phyloP scores from a whole-genome alignment of 2,329 filamentous ascomycete genomes.

The Claviceps monticola region DNA sequence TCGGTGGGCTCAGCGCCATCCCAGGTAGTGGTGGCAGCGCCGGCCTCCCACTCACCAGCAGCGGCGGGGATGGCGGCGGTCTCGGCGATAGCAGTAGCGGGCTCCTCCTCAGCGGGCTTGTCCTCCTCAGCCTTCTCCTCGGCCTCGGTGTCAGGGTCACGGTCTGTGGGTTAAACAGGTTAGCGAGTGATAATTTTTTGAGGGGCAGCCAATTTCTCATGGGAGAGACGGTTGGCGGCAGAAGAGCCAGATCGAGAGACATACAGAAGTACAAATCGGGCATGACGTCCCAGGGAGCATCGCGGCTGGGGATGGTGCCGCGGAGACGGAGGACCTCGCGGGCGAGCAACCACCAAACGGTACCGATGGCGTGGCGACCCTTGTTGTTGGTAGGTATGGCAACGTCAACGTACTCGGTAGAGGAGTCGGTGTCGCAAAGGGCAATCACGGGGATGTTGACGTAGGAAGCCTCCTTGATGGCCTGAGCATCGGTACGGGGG shows the following conservation, averaged over 20 bases:
- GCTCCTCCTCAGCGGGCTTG: constrained; percentile 72
- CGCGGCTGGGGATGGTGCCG: constrained; percentile 89
- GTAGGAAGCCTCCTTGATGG: constrained; percentile 99
- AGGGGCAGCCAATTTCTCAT: not conserved
- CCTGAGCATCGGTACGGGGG: constrained; percentile 98
- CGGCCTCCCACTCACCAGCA: constrained; percentile 73
- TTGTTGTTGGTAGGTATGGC: constrained; percentile 99
- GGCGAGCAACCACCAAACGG: constrained; percentile 98
- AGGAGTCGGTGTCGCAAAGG: constrained; percentile 97
- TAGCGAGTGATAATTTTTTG: constrained; percentile 1
- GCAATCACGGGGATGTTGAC: constrained; percentile 99
- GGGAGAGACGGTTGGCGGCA: not conserved
- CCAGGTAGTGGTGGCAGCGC: constrained; percentile 47
- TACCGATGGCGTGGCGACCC: constrained; percentile 96
- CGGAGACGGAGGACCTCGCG: constrained; percentile 99
- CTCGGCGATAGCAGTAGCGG: constrained; percentile 65
- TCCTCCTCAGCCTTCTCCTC: constrained; percentile 97
- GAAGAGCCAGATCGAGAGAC: constrained; percentile 16
- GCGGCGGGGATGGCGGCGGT: constrained; percentile 53
- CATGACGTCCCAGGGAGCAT: constrained; percentile 98
- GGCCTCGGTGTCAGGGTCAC: constrained; percentile 97
- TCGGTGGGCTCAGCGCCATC: constrained; percentile 45
- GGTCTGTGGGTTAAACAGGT: constrained; percentile 41
- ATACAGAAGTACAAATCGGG: constrained; percentile 98
- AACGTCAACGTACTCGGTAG: constrained; percentile 98